Base-by-base conservation (phyloP, 495 filamentous ascomycete species). In the Penicillium salamii region DNA sequence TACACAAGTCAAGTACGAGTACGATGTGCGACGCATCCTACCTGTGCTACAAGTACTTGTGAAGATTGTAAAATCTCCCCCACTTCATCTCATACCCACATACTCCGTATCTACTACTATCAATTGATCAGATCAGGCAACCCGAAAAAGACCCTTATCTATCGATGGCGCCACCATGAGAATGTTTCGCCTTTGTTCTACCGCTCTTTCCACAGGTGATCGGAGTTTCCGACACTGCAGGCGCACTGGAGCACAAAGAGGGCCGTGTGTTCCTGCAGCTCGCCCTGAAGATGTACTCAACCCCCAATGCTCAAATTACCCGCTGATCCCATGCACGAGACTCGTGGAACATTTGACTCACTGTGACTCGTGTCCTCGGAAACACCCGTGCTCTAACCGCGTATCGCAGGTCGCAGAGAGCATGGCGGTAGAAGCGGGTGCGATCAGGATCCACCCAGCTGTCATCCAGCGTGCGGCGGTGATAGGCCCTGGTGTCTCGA, bases 361-460 rank as follows among this genome's bases (percentile, higher is more conserved):
- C 26, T 3, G n/a, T 18, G 15, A 32, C 18, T 18, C 13, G 42
- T 29, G 37, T 38, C 34, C 38, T 52, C 54, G 48, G 55, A 50
- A 31, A 42, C 42, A 49, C 31, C 52, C 34, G 48, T 49, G 17
- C 18, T 31, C 46, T 32, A 39, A 48, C 35, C 34, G 32, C 18
- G n/a, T 38, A n/a, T n/a, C 23, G 12, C 34, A 34, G 19, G n/a
- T n/a, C n/a, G n/a, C n/a, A n/a, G n/a, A n/a, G 29, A 23, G 33
- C 18, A 17, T 38, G 14, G 49, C 52, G 46, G 50, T 44, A 41
- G 38, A 15, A 62, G 50, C 53, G 52, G 53, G 43, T 24, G 31
- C 13, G 28, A 47, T 28, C 42, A 28, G 21, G 21, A 18, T 23
- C 33, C 36, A 26, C 37, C 21, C 31, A 15, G 43, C 20, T 41